A percentile compares a stretch with the other conserved stretches of the same genome.
These are phyloP conservation scores for Ogataea hybrid DNA, from an alignment of 1,139 yeast genomes.

Conservation along the genomic window DNA sequence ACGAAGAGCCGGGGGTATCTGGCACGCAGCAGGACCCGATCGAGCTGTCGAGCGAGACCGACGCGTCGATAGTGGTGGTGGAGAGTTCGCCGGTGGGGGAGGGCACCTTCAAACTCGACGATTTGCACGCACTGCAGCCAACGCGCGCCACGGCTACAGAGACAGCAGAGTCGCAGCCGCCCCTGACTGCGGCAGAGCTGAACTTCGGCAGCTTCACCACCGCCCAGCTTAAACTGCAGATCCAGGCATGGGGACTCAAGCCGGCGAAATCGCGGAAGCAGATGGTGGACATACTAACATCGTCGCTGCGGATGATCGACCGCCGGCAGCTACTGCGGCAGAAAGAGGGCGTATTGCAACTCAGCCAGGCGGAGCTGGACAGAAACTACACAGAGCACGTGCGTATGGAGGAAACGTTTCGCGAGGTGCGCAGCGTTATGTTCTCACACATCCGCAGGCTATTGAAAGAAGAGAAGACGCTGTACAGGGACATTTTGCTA, in stretches of 20 bases:
- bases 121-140: too few relatives aligned
- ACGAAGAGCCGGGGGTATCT: background rate
- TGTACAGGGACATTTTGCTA: constrained; percentile 19
- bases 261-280: constrained; percentile 19
- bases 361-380: constrained; percentile 19
- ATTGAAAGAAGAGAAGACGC: constrained; percentile 17
- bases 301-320: constrained; percentile 17
- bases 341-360: constrained; percentile 8
- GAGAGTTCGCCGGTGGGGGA: constrained; percentile 6
- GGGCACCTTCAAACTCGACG: too few relatives aligned
- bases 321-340: constrained; percentile 7
- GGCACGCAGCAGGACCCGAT: constrained; percentile 26
- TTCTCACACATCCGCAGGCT: constrained; percentile 15
- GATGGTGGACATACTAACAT: constrained; percentile 17
- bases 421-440: constrained; percentile 11
- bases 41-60: constrained; percentile 8
- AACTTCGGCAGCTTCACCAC: constrained; percentile 19
- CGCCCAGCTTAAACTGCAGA: constrained; percentile 18
- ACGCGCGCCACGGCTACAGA: background rate
- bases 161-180: constrained; percentile 4
- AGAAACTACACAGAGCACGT: constrained; percentile 11
- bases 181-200: background rate
- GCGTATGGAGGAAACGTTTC: constrained; percentile 12
- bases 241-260: constrained; percentile 24
- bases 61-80: constrained; percentile 14